These are phyloP conservation scores for Abortiporus biennis DNA, from an alignment of 1,284 basidiomycete species.

Conservation along the genomic window DNA sequence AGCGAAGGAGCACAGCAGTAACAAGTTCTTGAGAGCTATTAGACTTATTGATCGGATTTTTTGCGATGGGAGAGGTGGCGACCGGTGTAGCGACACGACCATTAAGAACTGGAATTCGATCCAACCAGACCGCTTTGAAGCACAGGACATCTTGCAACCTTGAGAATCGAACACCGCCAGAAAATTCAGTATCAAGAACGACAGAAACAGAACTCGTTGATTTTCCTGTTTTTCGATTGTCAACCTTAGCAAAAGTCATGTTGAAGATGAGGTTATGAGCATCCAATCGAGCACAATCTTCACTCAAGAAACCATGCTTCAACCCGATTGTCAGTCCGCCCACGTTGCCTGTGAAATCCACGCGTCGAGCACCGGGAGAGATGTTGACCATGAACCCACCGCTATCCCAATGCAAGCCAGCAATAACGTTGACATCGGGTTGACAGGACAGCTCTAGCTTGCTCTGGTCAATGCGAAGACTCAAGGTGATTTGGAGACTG, in stretches of 20 bases:
- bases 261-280: conserved; percentile 74
- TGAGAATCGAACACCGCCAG: conserved; percentile 70
- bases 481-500: conserved; percentile 71
- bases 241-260: conserved; percentile 53
- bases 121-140: conserved; percentile 88
- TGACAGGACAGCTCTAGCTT: conserved; percentile 80
- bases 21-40: conserved; percentile 37
- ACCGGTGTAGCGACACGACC: conserved; percentile 28
- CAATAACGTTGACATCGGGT: conserved; percentile 84
- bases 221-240: conserved; percentile 25
- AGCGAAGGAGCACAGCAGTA: conserved; percentile 59
- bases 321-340: conserved; percentile 74
- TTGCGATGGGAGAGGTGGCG: conserved; percentile 17
- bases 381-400: conserved; percentile 82
- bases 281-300: conserved; percentile 71
- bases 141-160: conserved; percentile 82
- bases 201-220: conserved; percentile 58
- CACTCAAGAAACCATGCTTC: conserved; percentile 77
- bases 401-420: conserved; percentile 84
- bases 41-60: conserved; percentile 7
- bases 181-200: conserved; percentile 71
- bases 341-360: conserved; percentile 73
- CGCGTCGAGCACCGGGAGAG: conserved; percentile 61
- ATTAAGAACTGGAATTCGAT: conserved; percentile 71
- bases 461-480: conserved; percentile 85